Conservation (phyloP, 1,139 yeast genomes). For the Protomyces pachydermus region DNA sequence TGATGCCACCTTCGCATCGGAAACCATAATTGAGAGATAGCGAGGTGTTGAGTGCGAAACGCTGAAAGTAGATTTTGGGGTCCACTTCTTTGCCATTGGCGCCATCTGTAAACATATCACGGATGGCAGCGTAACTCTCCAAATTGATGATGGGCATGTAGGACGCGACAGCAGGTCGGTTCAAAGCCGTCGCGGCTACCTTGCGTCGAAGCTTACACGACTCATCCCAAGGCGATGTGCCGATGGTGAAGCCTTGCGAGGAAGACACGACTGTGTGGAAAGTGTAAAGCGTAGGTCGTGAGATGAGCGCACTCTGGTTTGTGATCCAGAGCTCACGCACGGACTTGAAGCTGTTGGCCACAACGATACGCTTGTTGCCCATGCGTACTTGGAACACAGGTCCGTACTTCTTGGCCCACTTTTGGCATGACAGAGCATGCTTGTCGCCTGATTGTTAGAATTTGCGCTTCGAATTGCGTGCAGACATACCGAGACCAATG, state of each 20-base stretch:
- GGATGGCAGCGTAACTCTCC: slow-evolving; percentile 40
- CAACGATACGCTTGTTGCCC: slow-evolving; percentile 55
- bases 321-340: slow-evolving; percentile 54
- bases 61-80: slow-evolving; percentile 31
- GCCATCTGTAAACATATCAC: slow-evolving; percentile 28
- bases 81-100: slow-evolving; percentile 29
- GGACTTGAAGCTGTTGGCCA: slow-evolving; percentile 59
- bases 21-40: slow-evolving; percentile 59
- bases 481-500: slow-evolving; percentile 42
- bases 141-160: slow-evolving; percentile 45
- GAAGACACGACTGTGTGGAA: slow-evolving; percentile 62
- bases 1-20: slow-evolving; percentile 44
- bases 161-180: slow-evolving; percentile 39
- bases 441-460: neutral
- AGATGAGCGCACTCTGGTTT: slow-evolving; percentile 52
- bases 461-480: neutral
- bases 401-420: slow-evolving; percentile 49
- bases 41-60: slow-evolving; percentile 48
- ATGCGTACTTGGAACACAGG: slow-evolving; percentile 59
- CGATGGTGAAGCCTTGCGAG: slow-evolving; percentile 60
- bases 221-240: slow-evolving; percentile 66
- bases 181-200: slow-evolving; percentile 50
- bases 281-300: slow-evolving; percentile 63
- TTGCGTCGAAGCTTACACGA: slow-evolving; percentile 54
- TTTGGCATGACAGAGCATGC: slow-evolving; percentile 50